Conservation (phyloP, 2,329 filamentous ascomycete genomes). For the Cordyceps militaris region DNA sequence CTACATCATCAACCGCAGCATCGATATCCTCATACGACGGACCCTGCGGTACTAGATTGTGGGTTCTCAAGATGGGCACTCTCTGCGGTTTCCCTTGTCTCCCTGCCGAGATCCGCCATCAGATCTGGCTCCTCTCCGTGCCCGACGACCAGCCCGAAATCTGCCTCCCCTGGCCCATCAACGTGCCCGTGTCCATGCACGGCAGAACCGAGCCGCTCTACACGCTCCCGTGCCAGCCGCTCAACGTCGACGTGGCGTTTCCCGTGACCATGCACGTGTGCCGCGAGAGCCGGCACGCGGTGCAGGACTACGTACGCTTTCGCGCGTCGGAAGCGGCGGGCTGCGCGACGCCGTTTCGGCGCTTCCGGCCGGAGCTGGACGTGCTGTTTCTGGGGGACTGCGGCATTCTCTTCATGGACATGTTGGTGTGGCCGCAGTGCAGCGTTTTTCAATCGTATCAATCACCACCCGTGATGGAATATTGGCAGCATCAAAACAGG, state of each 20-base stretch:
- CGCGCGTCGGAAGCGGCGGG: neutral
- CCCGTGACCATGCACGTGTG: slow-evolving; percentile 6
- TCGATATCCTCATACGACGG: neutral
- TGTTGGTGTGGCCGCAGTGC: neutral
- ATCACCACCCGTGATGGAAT: no score
- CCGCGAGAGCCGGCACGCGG: neutral
- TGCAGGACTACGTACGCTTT: neutral
- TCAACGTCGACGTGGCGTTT: slow-evolving; percentile 7
- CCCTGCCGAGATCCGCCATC: slow-evolving; percentile 1
- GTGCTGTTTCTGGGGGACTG: neutral
- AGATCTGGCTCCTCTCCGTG: slow-evolving; percentile 1
- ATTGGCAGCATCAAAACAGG: neutral
- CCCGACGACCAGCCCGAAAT: slow-evolving; percentile 7
- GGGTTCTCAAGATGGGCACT: neutral
- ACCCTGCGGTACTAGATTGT: neutral
- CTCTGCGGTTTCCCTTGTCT: neutral
- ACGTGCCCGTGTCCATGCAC: neutral
- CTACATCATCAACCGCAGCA: neutral
- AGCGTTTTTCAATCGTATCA: neutral
- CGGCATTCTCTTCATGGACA: neutral
- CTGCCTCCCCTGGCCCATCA: slow-evolving; percentile 4
- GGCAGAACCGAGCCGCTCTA: neutral
- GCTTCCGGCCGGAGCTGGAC: neutral
- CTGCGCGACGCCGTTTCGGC: neutral
- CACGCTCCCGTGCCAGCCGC: neutral